Evolutionary conservation across 768 basidiomycete species (phyloP), one percentile per base, ranked within the genome.

Genomic region (Strobilomyces echinocephalus): DNA sequence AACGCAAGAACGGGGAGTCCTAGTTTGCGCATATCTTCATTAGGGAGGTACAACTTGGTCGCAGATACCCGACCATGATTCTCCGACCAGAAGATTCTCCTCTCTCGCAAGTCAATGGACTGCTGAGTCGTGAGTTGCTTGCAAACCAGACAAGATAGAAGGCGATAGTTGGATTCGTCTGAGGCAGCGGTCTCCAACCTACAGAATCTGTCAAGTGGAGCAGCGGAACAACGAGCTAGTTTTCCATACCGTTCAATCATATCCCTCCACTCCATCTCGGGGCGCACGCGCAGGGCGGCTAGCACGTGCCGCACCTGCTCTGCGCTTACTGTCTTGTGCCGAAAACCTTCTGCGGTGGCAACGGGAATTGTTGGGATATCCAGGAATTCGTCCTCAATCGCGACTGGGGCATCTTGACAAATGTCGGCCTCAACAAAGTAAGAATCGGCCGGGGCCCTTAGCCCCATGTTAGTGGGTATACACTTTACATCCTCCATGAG

Each of bases 371-470:
- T 5, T 2, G 28, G 36, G 26, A 60, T 43, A 11, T 30, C 26
- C 14, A 43, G 6, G 15, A 60, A 61, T 11, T 16, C 15, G 3
- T 1, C 1, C 24, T 49, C 60, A n/a, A 7, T 35, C n/a, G 30
- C 59, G 2, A 57, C 54, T 3, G 59, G 54, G 20, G 61, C 46
- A 21, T 35, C 72, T 14, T 16, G 18, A 57, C 89, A 97, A n/a
- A 97, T 74, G 59, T 89, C 81, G n/a, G 86, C 93, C 55, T 82
- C 89, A 10, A 84, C 72, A 63, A 97, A 94, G 71, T 95, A 95
- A 4, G 86, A 73, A 47, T 93, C 81, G 4, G 68, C 64, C 0
- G 95, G 90, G 18, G 67, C 63, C 58, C 79, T 83, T 73, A 88
- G 76, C 8, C 94, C 95, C 10, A 70, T 71, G 8, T 83, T 81